phyloP scores from a whole-genome alignment of 2,329 filamentous ascomycete species.

The Lachnellula arida region DNA sequence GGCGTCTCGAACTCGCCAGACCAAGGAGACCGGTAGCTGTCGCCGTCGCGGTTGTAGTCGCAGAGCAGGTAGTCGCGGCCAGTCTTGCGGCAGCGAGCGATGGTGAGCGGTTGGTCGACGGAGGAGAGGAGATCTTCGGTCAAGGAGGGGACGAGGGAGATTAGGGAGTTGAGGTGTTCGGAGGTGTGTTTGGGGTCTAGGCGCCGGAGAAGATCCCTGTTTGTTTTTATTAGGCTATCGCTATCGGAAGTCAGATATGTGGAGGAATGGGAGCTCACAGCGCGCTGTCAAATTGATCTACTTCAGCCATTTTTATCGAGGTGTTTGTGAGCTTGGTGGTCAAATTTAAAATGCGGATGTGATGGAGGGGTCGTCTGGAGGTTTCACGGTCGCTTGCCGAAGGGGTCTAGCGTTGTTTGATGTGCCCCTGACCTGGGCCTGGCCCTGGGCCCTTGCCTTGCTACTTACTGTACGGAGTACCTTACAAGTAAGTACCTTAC shows the following conservation, averaged over 20 bases:
- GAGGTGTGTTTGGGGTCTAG: conserved; percentile 92
- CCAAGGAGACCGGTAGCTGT: conserved; percentile 98
- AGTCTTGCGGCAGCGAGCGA: conserved; percentile 80
- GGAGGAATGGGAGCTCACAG: conserved; percentile 25
- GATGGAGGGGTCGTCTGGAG: conserved; percentile 15
- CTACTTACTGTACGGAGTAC: no score
- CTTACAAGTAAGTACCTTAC: no score
- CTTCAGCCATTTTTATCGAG: conserved; percentile 30
- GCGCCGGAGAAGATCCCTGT: conserved; percentile 93
- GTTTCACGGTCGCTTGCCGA: neutral
- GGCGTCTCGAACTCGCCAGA: conserved; percentile 97
- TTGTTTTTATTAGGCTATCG: neutral
- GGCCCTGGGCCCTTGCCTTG: no score
- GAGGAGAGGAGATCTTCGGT: conserved; percentile 97
- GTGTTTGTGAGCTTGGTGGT: conserved; percentile 1
- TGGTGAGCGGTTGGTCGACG: conserved; percentile 88
- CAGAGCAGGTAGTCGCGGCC: conserved; percentile 96
- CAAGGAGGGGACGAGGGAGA: conserved; percentile 81
- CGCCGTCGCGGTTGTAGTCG: conserved; percentile 99
- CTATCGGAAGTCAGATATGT: neutral
- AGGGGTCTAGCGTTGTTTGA: neutral
- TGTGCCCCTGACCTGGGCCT: neutral
- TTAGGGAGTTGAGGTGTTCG: conserved; percentile 82
- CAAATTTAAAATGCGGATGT: neutral
- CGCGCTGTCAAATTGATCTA: conserved; percentile 34